Evolutionary conservation across 2,329 filamentous ascomycete genomes (phyloP), one percentile per base, ranked within the genome.

Genomic region (Monosporascus sp.): DNA sequence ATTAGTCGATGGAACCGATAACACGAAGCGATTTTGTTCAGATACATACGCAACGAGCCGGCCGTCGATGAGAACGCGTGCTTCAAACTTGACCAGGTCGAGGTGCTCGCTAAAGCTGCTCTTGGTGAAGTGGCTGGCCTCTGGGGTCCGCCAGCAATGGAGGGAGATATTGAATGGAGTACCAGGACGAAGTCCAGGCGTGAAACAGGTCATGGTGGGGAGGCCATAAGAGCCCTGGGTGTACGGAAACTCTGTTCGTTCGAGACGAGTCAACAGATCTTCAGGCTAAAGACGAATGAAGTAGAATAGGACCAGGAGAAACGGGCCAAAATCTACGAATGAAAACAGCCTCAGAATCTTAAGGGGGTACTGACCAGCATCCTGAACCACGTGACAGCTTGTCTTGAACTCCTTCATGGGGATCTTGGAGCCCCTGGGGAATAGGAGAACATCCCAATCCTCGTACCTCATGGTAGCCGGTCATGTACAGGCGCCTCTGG

Each of bases 331-430:
- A 35, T 5, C 9, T 14, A 7, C 31, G 5, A 14, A 14, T 14
- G 31, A 14, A 35, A 35, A 35, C 31, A 35, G 31, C 31, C 9
- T 35, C 31, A 5, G 31, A 14, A 5, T 35, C 31, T 14, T 2
- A 35, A 14, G 11, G 31, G 4, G 1, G 9, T 8, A 57, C 70
- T 56, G 60, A 76, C 76, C 75, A 48, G 67, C 53, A 63, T 82
- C 78, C 6, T 76, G 73, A n/a, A 85, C 79, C 35, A 87, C 83
- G 67, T 88, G 87, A 67, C 89, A 95, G 56, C 82, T 78, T 7
- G 89, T 89, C 65, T 85, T 86, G 77, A 94, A 96, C 70, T 95
- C 90, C 69, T 89, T 88, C 52, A 92, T 71, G 1, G 90, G 90
- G 14, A 87, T 67, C 62, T 83, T 85, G 61, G 78, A 84, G 56